These are phyloP conservation scores for Krasilnikovozyma curviuscula DNA, from an alignment of 768 basidiomycete genomes.

Conservation along the genomic window DNA sequence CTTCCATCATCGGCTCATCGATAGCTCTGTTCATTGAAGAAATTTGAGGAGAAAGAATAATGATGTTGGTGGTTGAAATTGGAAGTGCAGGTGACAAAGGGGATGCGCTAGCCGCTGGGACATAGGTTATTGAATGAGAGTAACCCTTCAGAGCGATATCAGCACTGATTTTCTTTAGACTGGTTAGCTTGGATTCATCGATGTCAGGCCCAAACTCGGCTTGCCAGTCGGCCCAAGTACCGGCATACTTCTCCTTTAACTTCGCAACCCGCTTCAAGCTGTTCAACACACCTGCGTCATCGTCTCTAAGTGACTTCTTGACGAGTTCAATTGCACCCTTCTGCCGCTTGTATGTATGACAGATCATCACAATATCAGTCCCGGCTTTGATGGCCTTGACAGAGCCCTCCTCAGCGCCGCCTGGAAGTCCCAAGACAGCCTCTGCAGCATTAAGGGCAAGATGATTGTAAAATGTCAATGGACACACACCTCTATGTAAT, in stretches of 20 bases:
- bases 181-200: constrained; percentile 32
- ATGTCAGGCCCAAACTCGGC: constrained; percentile 24
- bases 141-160: constrained; percentile 36
- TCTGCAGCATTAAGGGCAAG: too few species aligned
- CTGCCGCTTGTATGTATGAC: constrained; percentile 41
- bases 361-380: constrained; percentile 56
- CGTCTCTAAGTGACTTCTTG: constrained; percentile 30
- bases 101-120: constrained; percentile 24
- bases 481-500: too few species aligned
- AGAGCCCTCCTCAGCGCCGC: constrained; percentile 37
- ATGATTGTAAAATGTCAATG: too few species aligned
- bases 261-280: constrained; percentile 34
- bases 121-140: constrained; percentile 24
- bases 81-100: constrained; percentile 39
- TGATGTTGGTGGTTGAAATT: constrained; percentile 39
- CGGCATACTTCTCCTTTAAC: constrained; percentile 38
- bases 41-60: too few species aligned
- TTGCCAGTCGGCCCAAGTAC: constrained; percentile 31
- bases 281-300: constrained; percentile 28
- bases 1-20: too few species aligned
- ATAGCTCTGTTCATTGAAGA: too few species aligned
- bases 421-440: constrained; percentile 37
- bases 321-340: constrained; percentile 36
- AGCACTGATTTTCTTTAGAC: constrained; percentile 32
- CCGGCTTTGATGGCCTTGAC: constrained; percentile 42